Evolutionary conservation across 192 early-diverging fungal species (phyloP).

Genomic region (Rhizophagus sp.): DNA sequence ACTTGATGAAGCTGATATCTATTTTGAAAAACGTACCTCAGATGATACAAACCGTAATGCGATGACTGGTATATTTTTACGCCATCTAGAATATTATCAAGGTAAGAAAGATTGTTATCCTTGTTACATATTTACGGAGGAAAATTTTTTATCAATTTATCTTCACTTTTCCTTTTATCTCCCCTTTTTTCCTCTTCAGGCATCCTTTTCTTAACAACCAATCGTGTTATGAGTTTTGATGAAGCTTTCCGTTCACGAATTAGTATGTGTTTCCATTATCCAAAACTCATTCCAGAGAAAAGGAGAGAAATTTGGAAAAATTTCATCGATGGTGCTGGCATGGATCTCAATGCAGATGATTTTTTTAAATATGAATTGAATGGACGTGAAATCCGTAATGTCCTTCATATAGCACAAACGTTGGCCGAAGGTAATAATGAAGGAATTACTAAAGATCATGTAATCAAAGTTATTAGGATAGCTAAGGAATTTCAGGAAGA

Average conservation of each 20-base stretch:
- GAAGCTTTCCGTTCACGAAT: constrained; percentile 55
- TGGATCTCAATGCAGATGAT: background rate
- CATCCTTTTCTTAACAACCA: constrained; percentile 64
- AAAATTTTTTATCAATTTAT: background rate
- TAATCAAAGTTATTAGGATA: background rate
- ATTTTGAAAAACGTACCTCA: constrained; percentile 50
- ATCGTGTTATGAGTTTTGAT: constrained; percentile 56
- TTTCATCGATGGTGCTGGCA: constrained; percentile 32
- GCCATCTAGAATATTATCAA: constrained; percentile 59
- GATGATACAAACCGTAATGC: constrained; percentile 52
- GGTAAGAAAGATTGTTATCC: background rate
- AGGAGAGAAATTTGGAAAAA: constrained; percentile 54
- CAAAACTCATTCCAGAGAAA: constrained; percentile 38
- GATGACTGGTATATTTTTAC: constrained; percentile 61
- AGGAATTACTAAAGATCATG: background rate
- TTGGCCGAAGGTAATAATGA: background rate
- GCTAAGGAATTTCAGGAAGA: background rate
- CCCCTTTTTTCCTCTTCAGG: constrained; percentile 30
- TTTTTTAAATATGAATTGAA: constrained; percentile 13
- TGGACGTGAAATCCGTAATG: constrained; percentile 18
- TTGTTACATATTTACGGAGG: background rate
- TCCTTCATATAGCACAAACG: background rate
- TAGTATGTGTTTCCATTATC: constrained; percentile 54
- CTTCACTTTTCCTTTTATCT: no score
- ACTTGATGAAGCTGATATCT: constrained; percentile 64